A percentile compares a stretch with the other conserved stretches of the same genome.
Evolutionary conservation across 345 rosid genomes (phyloP).

Genomic region (Isatis tinctoria): DNA sequence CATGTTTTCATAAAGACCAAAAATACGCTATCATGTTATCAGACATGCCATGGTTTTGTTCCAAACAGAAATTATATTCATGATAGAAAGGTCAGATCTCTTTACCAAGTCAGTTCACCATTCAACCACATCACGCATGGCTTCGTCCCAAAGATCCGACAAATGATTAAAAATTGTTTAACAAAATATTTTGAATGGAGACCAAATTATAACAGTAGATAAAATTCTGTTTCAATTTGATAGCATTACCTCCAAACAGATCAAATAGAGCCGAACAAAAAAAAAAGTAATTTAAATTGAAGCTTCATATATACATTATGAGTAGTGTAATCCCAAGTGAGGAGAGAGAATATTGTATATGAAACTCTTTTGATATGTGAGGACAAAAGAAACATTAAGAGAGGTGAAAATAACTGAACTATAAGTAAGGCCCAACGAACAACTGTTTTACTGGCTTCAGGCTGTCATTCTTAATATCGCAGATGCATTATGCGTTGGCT

Average conservation of each 20-base stretch:
- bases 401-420: constrained; percentile 14
- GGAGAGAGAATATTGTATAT: background rate
- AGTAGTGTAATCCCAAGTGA: background rate
- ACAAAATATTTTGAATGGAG: background rate
- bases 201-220: background rate
- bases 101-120: too few relatives aligned
- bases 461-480: constrained; percentile 25
- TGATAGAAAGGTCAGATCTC: too few relatives aligned
- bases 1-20: too few relatives aligned
- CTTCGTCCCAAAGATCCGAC: background rate
- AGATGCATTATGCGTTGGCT: constrained; percentile 2
- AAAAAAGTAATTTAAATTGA: background rate
- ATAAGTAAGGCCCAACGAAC: constrained; percentile 7
- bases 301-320: background rate
- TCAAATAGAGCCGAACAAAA: background rate
- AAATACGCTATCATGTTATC: too few relatives aligned
- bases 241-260: background rate
- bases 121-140: too few relatives aligned
- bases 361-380: background rate
- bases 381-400: constrained; percentile 1
- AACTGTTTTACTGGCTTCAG: constrained; percentile 15
- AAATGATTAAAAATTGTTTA: background rate
- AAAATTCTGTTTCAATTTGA: background rate
- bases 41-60: too few relatives aligned
- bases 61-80: too few relatives aligned